Percentiles rank a stretch among this genome's conserved stretches.
phyloP scores from a whole-genome alignment of 164 flowering plant genomes.

The Vitis riparia region DNA sequence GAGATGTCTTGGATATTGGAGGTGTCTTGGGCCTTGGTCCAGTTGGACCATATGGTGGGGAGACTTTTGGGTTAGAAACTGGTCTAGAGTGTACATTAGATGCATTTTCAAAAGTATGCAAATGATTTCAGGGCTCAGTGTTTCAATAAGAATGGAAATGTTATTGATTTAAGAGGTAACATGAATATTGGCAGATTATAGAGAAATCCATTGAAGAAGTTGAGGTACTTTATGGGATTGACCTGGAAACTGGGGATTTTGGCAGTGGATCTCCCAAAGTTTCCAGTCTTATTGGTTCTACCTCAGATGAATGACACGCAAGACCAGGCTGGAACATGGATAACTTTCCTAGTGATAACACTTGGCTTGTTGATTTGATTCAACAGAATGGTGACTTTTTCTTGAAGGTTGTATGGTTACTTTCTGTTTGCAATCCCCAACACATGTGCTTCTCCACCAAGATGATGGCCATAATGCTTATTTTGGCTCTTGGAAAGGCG shows the following conservation, averaged over 20 bases:
- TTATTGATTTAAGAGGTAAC: constrained; percentile 22
- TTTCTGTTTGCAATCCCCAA: too few relatives aligned
- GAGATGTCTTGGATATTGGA: neutral
- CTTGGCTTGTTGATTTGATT: too few relatives aligned
- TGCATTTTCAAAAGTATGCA: constrained; percentile 73
- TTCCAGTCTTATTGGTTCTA: constrained; percentile 27
- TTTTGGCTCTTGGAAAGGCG: too few relatives aligned
- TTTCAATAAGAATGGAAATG: constrained; percentile 36
- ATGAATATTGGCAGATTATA: constrained; percentile 73
- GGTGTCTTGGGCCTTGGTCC: constrained; percentile 15
- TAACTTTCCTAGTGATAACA: constrained; percentile 49
- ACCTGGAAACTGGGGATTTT: constrained; percentile 66
- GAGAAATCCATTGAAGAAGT: constrained; percentile 75
- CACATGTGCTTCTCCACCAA: too few relatives aligned
- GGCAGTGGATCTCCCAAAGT: constrained; percentile 76
- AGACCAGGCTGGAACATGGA: constrained; percentile 77
- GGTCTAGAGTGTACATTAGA: constrained; percentile 81
- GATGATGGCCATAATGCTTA: too few relatives aligned
- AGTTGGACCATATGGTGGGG: constrained; percentile 31
- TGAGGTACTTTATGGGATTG: constrained; percentile 78
- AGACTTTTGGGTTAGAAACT: constrained; percentile 84
- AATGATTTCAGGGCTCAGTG: constrained; percentile 77
- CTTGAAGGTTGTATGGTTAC: too few relatives aligned
- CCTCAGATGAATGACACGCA: constrained; percentile 37
- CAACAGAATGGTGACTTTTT: too few relatives aligned